Base-by-base conservation (phyloP, 1,284 basidiomycete species). In the Ceratobasidium sp. region DNA sequence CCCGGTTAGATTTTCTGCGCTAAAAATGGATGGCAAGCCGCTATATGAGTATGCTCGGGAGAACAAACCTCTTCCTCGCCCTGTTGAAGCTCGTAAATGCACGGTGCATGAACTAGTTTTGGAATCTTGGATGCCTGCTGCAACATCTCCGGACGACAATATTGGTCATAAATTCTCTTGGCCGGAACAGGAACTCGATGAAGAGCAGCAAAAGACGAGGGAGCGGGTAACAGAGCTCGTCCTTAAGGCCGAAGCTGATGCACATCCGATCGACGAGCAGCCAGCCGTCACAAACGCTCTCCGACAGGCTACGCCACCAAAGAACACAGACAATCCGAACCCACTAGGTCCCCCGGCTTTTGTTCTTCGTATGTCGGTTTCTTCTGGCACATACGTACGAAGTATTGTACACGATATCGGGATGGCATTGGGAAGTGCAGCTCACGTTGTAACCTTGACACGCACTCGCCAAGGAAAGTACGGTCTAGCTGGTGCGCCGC, bases 1-100 rank as follows among this genome's bases (percentile, higher is more conserved):
- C 64, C 76, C 28, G 28, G 61, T 79, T 78, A 98, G 96, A 84
- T 99, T 97, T 86, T 99, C 97, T 13, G 98, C 98, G 0, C 87
- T 99, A 57, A 97, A 98, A 85, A 99, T 99, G 95, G 96, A 99
- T 82, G 98, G 98, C 1, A 96, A 91, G 85, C 94, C 96, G 1
- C 85, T 99, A 42, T 97, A 99, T 84, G 97, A 99, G 82, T 99
- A 99, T 83, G 98, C 98, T 15, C 91, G 98, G 3, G 90, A 94
- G 82, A 94, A 93, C 12, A 93, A 93, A 69, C 95, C 96, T 0
- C 89, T 99, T 17, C 98, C 98, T 26, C 91, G 97, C 12, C 94
- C 97, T 4, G 98, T 99, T 80, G 95, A 97, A 81, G 85, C 92
- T 62, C 92, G 98, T n/a, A 89, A 91, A 80, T 94, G 95, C 42